Percentiles rank a stretch among this genome's conserved stretches.
These are phyloP conservation scores for Protomyces arabidopsidicola DNA, from an alignment of 1,139 yeast species.

Conservation along the genomic window DNA sequence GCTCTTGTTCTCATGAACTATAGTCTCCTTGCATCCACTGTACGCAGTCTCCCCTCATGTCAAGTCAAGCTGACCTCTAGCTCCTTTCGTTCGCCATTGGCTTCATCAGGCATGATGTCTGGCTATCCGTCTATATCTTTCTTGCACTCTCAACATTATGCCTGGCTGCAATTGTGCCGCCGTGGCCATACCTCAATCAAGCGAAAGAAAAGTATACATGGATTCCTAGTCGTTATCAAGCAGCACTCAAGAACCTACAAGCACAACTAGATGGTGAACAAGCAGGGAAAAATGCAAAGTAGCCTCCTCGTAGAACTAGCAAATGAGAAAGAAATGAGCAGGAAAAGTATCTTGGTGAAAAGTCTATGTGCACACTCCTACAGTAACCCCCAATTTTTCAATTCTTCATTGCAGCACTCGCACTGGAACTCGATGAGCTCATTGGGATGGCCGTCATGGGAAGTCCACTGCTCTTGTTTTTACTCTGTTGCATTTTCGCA, in stretches of 20 bases:
- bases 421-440: constrained; percentile 28
- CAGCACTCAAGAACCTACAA: constrained; percentile 23
- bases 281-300: not conserved
- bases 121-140: constrained; percentile 10
- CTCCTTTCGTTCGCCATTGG: constrained; percentile 10
- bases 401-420: constrained; percentile 28
- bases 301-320: too few species aligned
- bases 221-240: constrained; percentile 5
- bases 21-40: constrained; percentile 10
- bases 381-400: not conserved
- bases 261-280: constrained; percentile 6
- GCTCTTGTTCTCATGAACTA: constrained; percentile 3
- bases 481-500: constrained; percentile 35
- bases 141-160: not conserved
- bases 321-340: too few species aligned
- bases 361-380: too few species aligned
- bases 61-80: not conserved
- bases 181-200: constrained; percentile 26
- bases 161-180: constrained; percentile 16
- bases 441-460: constrained; percentile 23
- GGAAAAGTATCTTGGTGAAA: too few species aligned
- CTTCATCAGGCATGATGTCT: constrained; percentile 9
- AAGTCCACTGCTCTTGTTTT: constrained; percentile 13
- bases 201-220: constrained; percentile 3
- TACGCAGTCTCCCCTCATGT: not conserved